Conservation (phyloP, 495 filamentous ascomycete genomes). For the Penicillium waksmanii region DNA sequence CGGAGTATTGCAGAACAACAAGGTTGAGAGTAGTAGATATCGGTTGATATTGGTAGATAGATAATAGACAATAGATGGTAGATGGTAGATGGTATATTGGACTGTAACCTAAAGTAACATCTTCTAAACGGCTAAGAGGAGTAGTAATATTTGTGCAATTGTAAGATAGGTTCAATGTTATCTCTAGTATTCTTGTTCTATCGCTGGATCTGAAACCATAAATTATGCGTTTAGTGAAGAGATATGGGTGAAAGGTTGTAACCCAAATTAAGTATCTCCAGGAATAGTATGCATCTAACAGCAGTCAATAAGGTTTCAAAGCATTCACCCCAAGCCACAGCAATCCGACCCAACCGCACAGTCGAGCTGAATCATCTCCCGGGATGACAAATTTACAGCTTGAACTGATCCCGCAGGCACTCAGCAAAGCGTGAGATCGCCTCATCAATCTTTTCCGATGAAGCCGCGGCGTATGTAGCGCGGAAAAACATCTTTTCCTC, state of each 20-base stretch:
- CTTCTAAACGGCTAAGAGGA: too few species aligned
- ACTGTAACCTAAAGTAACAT: too few species aligned
- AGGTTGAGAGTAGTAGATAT: too few species aligned
- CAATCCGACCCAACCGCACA: not conserved
- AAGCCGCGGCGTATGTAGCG: slow-evolving; percentile 83
- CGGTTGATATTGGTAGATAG: too few species aligned
- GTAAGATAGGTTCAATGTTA: too few species aligned
- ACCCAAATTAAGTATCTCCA: not conserved
- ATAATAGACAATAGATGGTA: too few species aligned
- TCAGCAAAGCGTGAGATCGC: slow-evolving; percentile 77
- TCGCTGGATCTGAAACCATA: not conserved
- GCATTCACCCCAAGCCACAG: not conserved
- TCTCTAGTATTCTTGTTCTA: not conserved
- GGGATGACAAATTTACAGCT: slow-evolving; percentile 22
- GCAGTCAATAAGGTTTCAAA: not conserved
- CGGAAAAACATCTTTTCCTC: slow-evolving; percentile 76
- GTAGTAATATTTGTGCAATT: too few species aligned
- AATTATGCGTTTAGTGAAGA: not conserved
- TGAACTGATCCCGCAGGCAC: slow-evolving; percentile 69
- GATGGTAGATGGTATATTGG: too few species aligned
- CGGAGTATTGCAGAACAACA: not conserved
- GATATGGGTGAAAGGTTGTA: not conserved
- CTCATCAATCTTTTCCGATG: slow-evolving; percentile 72
- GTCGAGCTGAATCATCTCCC: not conserved
- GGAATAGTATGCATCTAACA: not conserved